Evolutionary conservation across 2,329 filamentous ascomycete genomes (phyloP).

Genomic region (Colletotrichum melonis): DNA sequence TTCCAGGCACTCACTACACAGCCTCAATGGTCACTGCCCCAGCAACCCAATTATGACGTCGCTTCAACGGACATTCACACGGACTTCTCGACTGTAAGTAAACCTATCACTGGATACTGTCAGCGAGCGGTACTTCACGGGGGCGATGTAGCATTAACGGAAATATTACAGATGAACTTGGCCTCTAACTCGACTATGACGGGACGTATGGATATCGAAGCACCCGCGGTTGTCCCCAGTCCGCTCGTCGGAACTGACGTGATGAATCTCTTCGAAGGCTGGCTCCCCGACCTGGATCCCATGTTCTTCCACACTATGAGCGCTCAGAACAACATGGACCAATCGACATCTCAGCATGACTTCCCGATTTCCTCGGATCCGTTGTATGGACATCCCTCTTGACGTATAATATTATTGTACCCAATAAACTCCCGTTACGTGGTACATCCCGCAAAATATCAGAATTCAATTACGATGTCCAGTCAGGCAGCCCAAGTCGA

Average conservation of each 20-base stretch:
- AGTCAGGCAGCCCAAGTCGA: background rate
- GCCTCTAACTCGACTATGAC: background rate
- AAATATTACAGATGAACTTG: background rate
- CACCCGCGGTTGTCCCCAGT: background rate
- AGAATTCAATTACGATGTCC: background rate
- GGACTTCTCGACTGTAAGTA: background rate
- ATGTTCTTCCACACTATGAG: conserved; percentile 26
- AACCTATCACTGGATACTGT: background rate
- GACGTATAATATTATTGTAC: background rate
- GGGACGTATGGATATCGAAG: conserved; percentile 34
- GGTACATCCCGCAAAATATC: background rate
- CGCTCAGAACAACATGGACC: background rate
- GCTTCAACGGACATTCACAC: background rate
- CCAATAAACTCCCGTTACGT: too few species aligned
- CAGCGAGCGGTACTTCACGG: background rate
- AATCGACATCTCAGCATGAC: background rate
- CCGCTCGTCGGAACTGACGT: conserved; percentile 40
- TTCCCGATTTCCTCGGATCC: background rate
- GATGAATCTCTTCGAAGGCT: conserved; percentile 41
- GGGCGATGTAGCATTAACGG: background rate
- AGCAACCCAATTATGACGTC: background rate
- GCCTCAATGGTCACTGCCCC: conserved; percentile 11
- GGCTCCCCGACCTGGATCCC: conserved; percentile 39
- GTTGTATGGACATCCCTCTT: background rate
- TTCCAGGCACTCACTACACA: background rate